These are phyloP conservation scores for Croton laevigatus DNA, from an alignment of 441 rosid genomes.

Conservation along the genomic window DNA sequence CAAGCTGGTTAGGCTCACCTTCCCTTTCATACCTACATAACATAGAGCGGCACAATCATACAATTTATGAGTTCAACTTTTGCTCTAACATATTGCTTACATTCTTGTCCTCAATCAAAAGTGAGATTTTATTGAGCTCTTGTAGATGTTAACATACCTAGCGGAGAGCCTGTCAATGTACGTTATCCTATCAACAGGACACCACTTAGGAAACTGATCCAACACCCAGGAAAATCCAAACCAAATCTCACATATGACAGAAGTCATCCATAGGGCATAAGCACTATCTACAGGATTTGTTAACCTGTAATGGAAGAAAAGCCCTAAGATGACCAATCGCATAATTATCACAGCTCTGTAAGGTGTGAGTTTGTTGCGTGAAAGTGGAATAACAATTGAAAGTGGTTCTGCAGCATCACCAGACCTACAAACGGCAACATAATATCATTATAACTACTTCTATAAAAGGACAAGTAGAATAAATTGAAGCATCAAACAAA, in stretches of 20 bases:
- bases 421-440: constrained; percentile 41
- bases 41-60: constrained; percentile 2
- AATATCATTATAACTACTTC: neutral
- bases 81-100: neutral
- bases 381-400: constrained; percentile 59
- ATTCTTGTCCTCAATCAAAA: no score
- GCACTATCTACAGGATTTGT: constrained; percentile 95
- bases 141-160: constrained; percentile 43
- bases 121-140: neutral
- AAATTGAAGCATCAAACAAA: neutral
- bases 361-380: constrained; percentile 63
- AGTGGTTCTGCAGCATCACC: constrained; percentile 67
- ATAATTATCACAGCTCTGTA: constrained; percentile 71
- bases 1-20: constrained; percentile 82
- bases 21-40: constrained; percentile 73
- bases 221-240: constrained; percentile 94
- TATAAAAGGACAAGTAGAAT: neutral
- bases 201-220: constrained; percentile 99
- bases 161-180: constrained; percentile 67
- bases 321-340: constrained; percentile 75
- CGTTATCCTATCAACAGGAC: constrained; percentile 69
- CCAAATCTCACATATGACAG: constrained; percentile 98
- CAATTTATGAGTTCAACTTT: constrained; percentile 3
- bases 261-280: constrained; percentile 74
- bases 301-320: constrained; percentile 87